phyloP scores from a whole-genome alignment of 164 flowering plant species.

The Magnolia kwangsiensis region DNA sequence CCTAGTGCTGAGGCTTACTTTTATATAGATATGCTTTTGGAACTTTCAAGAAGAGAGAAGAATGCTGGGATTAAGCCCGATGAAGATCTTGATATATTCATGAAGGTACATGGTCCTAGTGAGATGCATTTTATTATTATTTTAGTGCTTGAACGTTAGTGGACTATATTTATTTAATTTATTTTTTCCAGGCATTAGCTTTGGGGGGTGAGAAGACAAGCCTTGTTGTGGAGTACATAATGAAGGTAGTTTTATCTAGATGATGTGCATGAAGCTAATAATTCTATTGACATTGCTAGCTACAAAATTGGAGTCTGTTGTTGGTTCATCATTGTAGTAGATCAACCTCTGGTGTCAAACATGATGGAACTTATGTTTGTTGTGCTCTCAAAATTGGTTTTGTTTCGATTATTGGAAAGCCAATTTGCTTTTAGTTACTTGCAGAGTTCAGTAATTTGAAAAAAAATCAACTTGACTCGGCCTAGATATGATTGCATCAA shows the following conservation, averaged over 20 bases:
- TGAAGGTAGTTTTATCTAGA: slow-evolving; percentile 62
- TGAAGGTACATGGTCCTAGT: slow-evolving; percentile 57
- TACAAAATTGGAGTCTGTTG: neutral
- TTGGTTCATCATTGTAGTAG: neutral
- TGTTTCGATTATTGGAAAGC: no score
- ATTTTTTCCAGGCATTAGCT: slow-evolving; percentile 61
- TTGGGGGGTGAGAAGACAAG: slow-evolving; percentile 71
- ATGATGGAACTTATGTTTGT: neutral
- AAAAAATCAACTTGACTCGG: no score
- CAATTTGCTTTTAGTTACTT: no score
- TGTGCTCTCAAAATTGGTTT: no score
- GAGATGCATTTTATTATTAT: neutral
- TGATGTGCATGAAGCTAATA: neutral
- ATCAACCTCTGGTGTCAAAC: neutral
- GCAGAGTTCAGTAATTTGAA: no score
- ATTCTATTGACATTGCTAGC: neutral
- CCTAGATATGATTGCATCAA: no score
- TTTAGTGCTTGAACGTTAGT: neutral
- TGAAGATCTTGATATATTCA: slow-evolving; percentile 95
- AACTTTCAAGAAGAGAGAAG: slow-evolving; percentile 93
- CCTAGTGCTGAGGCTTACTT: slow-evolving; percentile 1
- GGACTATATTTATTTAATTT: neutral
- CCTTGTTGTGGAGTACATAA: slow-evolving; percentile 76
- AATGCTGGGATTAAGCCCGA: slow-evolving; percentile 79
- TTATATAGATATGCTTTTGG: slow-evolving; percentile 84